A percentile compares a stretch with the other conserved stretches of the same genome.
Evolutionary conservation across 2,329 filamentous ascomycete genomes (phyloP).

Genomic region (Xylariaceae sp.): DNA sequence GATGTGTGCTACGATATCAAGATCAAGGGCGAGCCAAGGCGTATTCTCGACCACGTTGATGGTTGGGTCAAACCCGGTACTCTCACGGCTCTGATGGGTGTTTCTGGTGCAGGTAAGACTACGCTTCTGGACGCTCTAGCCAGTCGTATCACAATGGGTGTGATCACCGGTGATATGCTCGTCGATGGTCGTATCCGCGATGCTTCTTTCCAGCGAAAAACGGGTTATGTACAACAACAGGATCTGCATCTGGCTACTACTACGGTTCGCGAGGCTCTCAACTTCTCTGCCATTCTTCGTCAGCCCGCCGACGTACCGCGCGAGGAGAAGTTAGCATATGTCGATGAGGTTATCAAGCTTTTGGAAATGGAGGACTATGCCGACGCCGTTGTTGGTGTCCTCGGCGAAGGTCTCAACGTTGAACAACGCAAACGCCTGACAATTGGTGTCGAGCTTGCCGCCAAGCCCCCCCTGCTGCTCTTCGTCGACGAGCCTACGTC

Average conservation of each 20-base stretch:
- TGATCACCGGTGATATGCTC: conserved; percentile 79
- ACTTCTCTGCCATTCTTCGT: conserved; percentile 79
- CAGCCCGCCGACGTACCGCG: conserved; percentile 71
- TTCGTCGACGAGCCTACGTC: conserved; percentile 96
- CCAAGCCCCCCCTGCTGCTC: conserved; percentile 81
- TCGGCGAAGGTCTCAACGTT: conserved; percentile 76
- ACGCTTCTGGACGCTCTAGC: conserved; percentile 84
- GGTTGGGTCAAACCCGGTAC: conserved; percentile 94
- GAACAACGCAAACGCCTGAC: conserved; percentile 74
- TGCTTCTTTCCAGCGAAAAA: conserved; percentile 83
- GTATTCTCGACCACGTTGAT: conserved; percentile 79
- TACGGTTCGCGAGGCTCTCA: conserved; percentile 83
- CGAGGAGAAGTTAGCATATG: conserved; percentile 78
- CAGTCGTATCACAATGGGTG: conserved; percentile 81
- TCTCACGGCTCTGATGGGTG: conserved; percentile 84
- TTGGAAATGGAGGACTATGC: conserved; percentile 88
- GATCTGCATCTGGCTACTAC: conserved; percentile 81
- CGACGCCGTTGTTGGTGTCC: conserved; percentile 85
- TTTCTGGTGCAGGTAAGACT: conserved; percentile 90
- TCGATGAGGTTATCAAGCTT: conserved; percentile 85
- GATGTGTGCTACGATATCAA: conserved; percentile 73
- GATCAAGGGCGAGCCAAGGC: conserved; percentile 71
- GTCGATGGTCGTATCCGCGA: conserved; percentile 64
- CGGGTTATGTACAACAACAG: conserved; percentile 88
- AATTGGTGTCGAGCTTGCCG: conserved; percentile 92